Base-by-base conservation (phyloP, 331 rosid genomes). In the Dryas integrifolia region DNA sequence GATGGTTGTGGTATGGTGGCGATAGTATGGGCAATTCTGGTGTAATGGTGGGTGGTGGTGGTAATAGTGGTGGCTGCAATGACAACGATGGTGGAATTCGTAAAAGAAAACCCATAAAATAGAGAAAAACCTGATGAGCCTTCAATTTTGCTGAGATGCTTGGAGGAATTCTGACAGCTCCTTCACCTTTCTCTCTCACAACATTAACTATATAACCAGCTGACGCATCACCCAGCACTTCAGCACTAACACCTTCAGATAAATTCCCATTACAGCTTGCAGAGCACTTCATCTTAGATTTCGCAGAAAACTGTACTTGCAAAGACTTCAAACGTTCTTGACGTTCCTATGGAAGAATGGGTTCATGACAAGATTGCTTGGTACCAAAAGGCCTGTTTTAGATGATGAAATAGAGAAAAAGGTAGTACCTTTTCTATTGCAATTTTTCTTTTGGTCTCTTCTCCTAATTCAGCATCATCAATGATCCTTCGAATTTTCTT, bases 381-480 rank as follows among this genome's bases (percentile, higher is more conserved):
- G 63, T 61, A 56, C 13, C 48, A 72, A 16, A 61, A 38, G 44
- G 44, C 18, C 49, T 76, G 63, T 30, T 41, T 16, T 41, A 3
- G 4, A 63, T 44, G n/a, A 8, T n/a, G 6, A n/a, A 63, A 62
- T 40, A n/a, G 30, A 63, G 38, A 10, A 69, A 59, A 68, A 76
- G 9, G 38, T 26, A 67, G 26, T 76, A 94, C 98, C 97, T 88
- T 94, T 80, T 94, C 98, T 21, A 94, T 91, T 38, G 98, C 98
- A 74, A 91, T 91, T 86, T 94, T 94, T 77, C 81, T 88, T 82
- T 86, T 88, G 14, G 98, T 94, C 80, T 94, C 98, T 82, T 94
- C 98, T 81, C 98, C 98, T 77, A 94, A 78, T 82, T 94, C 98
- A 63, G 98, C 70, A 81, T 94, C 98, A 82, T 91, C 97, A 84